Conservation (phyloP, 129 eudicot species). For the Helianthus annuus region DNA sequence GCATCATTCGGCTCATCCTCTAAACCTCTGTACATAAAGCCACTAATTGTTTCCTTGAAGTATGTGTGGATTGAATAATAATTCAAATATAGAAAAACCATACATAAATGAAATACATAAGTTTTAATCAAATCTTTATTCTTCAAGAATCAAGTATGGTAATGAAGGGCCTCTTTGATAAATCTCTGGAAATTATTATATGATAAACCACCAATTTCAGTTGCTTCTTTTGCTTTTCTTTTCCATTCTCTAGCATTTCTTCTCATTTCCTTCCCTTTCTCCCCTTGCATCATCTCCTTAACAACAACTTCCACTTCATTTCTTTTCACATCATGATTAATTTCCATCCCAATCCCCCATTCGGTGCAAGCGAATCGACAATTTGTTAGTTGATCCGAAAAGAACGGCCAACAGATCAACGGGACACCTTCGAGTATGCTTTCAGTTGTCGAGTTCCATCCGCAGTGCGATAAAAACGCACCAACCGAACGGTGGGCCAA, state of each 20-base stretch:
- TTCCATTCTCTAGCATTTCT: constrained; percentile 52
- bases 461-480: constrained; percentile 55
- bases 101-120: too few species aligned
- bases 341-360: constrained; percentile 72
- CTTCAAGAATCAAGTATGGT: neutral
- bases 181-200: constrained; percentile 41
- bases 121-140: too few species aligned
- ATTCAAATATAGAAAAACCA: too few species aligned
- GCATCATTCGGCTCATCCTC: too few species aligned
- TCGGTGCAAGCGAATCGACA: constrained; percentile 41
- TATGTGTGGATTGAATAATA: too few species aligned
- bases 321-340: constrained; percentile 55
- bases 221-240: constrained; percentile 43
- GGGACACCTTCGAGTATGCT: constrained; percentile 53
- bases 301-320: constrained; percentile 49
- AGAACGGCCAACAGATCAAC: constrained; percentile 58
- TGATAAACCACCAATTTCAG: constrained; percentile 43
- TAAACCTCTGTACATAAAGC: too few species aligned
- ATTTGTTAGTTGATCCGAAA: constrained; percentile 58
- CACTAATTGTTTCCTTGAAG: too few species aligned
- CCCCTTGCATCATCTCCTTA: constrained; percentile 55
- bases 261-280: constrained; percentile 49
- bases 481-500: constrained; percentile 43
- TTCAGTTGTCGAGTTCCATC: constrained; percentile 59
- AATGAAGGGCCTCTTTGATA: constrained; percentile 34